Evolutionary conservation across 1,284 basidiomycete species (phyloP).

Genomic region (Puccinia novopanici): DNA sequence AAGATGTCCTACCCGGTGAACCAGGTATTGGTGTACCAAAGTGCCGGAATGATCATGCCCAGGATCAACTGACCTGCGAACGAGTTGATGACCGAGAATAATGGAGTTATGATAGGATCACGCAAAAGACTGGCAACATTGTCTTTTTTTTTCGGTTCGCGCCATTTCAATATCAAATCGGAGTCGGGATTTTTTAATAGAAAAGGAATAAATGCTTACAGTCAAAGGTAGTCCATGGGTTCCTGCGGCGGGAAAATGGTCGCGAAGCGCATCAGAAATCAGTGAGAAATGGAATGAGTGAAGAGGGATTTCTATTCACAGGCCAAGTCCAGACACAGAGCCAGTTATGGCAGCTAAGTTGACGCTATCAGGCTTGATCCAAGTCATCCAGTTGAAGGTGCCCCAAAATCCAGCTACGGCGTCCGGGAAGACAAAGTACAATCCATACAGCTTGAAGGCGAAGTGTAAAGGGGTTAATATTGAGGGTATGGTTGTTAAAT

Average conservation of each 20-base stretch:
- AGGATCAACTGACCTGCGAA: constrained; percentile 38
- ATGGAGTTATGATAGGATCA: constrained; percentile 43
- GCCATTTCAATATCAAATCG: neutral
- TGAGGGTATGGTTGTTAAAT: neutral
- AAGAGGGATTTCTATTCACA: constrained; percentile 23
- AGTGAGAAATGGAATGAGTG: neutral
- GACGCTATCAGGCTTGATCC: constrained; percentile 61
- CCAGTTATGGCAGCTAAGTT: too few relatives aligned
- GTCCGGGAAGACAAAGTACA: constrained; percentile 53
- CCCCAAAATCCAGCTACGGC: constrained; percentile 61
- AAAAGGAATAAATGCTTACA: constrained; percentile 1
- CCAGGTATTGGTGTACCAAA: constrained; percentile 49
- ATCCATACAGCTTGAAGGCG: constrained; percentile 34
- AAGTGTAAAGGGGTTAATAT: neutral
- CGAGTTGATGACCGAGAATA: constrained; percentile 40
- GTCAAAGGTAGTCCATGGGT: constrained; percentile 50
- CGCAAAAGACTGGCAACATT: constrained; percentile 34
- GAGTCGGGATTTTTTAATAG: neutral
- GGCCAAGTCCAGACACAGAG: constrained; percentile 39
- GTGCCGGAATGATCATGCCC: constrained; percentile 39
- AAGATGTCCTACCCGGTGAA: constrained; percentile 34
- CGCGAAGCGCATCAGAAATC: neutral
- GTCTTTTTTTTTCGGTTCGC: neutral
- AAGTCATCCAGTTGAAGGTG: constrained; percentile 67
- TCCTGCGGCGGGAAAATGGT: neutral